Base-by-base conservation (phyloP, 306 rosid genomes). In the Pterocarpus santalinus region DNA sequence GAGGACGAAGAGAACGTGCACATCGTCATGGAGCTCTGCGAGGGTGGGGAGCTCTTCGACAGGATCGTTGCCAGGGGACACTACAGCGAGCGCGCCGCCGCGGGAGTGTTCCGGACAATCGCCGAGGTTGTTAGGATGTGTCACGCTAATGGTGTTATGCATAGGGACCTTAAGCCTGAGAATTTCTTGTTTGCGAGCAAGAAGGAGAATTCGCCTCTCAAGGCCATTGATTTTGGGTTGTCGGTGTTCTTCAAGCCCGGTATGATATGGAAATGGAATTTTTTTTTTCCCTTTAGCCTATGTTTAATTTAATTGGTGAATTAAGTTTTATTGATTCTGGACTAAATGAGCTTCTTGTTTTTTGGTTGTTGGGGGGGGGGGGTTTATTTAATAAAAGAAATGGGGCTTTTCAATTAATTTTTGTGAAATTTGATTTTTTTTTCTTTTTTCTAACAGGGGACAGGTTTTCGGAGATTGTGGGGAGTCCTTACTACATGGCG, bases 401-500 rank as follows among this genome's bases (percentile, higher is more conserved):
- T 53, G 58, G 17, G 58, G 58, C 4, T 55, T 7, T 55, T n/a
- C n/a, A 13, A 12, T 51, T 51, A 4, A 13, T 7, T 55, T 16
- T 11, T 14, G 6, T 55, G 53, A 47, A 47, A 4, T 55, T 55
- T 14, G 57, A 14, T 11, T 60, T 28, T 41, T 7, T 63, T 5
- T 15, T 12, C 3, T 8, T 52, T 66, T n/a, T 35, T 2, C 15
- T 38, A 22, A 51, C 60, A 92, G 97, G 97, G 65, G 88, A 92
- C 72, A 89, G 8, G 68, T 92, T 92, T 80, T 69, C 83, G 55
- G 94, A 93, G 92, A 91, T 91, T 73, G 92, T 91, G 33, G 96
- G 97, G 76, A 93, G 92, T 86, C 92, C 92, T 43, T 88, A 93
- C 83, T 93, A 93, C 46, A 91, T 93, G 96, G 97, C 97, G 4